Base-by-base conservation (phyloP, 805 yeast species). In the Sugiyamaella smithiae region DNA sequence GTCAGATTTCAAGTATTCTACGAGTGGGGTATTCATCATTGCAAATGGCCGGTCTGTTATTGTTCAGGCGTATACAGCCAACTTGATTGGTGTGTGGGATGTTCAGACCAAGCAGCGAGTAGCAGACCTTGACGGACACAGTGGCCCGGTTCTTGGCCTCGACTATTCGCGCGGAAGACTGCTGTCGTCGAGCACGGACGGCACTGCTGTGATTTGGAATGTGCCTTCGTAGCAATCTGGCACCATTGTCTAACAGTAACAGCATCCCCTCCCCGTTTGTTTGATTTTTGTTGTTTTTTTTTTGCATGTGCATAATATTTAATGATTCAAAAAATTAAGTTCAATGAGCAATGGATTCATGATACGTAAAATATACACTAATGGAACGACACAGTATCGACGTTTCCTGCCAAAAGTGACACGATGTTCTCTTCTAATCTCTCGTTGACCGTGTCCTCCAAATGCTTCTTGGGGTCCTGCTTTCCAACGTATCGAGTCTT, bases 381-480 rank as follows among this genome's bases (percentile, higher is more conserved):
- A 36, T 56, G 54, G 58, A 93, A 88, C 23, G 97, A 96, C 50
- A 88, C 83, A 41, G 91, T 80, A 67, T 93, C 90, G 36, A 93
- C 90, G 67, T 85, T 86, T 43, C 97, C 87, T 12, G 96, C 87
- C 63, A 90, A 74, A 55, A 91, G 77, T 28, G 95, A 81, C 9
- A 88, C 88, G 43, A 93, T 83, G 65, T 93, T 95, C 46, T 88
- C 93, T 68, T 93, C 99, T 59, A 95, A 80, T 45, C 88, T 74
- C 52, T 75, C 73, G 57, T 88, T 95, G 8, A 96, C 95, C 0
- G 95, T 86, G 55, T 88, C 97, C 42, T 84, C 78, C 60, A 93
- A 75, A 72, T 93, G 99, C 73, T 91, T 93, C 81, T 95, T 93
- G 36, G 99, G 99, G 68, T 93, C 99, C 70, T 91, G 97, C 66